Conservation (phyloP, 129 eudicot genomes). For the sunflower (Helianthus annuus) region HanXRQr2.0-SUNRISE NC_035436.2:6117387-6117886, state of each 20-base stretch:
- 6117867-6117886: slow-evolving; percentile 99
- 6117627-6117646: slow-evolving; percentile 95
- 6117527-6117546: slow-evolving; percentile 89
- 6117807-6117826: slow-evolving; percentile 90
- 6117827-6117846: slow-evolving; percentile 99
- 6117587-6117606: slow-evolving; percentile 99
- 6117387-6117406: background rate
- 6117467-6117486: background rate
- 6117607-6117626: slow-evolving; percentile 96
- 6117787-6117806: slow-evolving; percentile 83
- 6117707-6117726: slow-evolving; percentile 90
- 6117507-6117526: background rate
- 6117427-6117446: background rate
- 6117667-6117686: slow-evolving; percentile 87
- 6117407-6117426: slow-evolving; percentile 14
- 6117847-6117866: slow-evolving; percentile 97
- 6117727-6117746: slow-evolving; percentile 98
- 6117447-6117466: background rate
- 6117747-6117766: slow-evolving; percentile 89
- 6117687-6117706: slow-evolving; percentile 80
- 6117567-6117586: slow-evolving; percentile 99
- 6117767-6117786: slow-evolving; percentile 74
- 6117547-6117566: slow-evolving; percentile 98
- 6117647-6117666: slow-evolving; percentile 77
- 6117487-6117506: slow-evolving; percentile 7